Evolutionary conservation across 228 moss, liverwort and hornwort species (phyloP).

Genomic region (Sphagnum magellanicum): DNA sequence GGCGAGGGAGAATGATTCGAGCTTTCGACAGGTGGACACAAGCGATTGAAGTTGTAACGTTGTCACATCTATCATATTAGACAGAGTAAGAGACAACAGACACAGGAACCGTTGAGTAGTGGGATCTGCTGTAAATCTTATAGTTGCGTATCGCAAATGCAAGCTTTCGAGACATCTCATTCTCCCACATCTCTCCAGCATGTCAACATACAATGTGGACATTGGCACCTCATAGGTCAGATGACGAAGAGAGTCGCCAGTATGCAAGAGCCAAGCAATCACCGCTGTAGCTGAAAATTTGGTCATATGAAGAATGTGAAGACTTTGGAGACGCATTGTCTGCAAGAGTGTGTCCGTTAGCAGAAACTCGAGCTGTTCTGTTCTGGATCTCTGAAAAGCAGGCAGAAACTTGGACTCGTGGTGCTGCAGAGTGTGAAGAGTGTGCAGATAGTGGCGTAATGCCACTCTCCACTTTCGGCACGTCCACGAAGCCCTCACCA

Average conservation of each 20-base stretch:
- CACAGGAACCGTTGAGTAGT: too few species aligned
- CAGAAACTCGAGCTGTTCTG: slow-evolving; percentile 58
- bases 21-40: too few species aligned
- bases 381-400: slow-evolving; percentile 27
- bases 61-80: too few species aligned
- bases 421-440: slow-evolving; percentile 35
- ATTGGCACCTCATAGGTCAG: slow-evolving; percentile 59
- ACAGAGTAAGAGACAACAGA: too few species aligned
- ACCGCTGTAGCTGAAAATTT: slow-evolving; percentile 64
- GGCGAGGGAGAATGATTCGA: too few species aligned
- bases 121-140: too few species aligned
- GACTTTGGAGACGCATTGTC: slow-evolving; percentile 56
- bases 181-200: slow-evolving; percentile 64
- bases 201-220: slow-evolving; percentile 47
- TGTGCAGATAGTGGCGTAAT: slow-evolving; percentile 62
- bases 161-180: slow-evolving; percentile 11
- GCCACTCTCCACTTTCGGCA: slow-evolving; percentile 83
- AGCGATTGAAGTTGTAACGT: too few species aligned
- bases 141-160: too few species aligned
- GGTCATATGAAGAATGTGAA: slow-evolving; percentile 34
- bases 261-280: slow-evolving; percentile 81
- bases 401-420: slow-evolving; percentile 31
- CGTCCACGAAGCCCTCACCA: slow-evolving; percentile 62
- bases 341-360: slow-evolving; percentile 70
- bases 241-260: slow-evolving; percentile 61